Conservation (phyloP, 345 rosid species). For the Mallotus nudiflorus region DNA sequence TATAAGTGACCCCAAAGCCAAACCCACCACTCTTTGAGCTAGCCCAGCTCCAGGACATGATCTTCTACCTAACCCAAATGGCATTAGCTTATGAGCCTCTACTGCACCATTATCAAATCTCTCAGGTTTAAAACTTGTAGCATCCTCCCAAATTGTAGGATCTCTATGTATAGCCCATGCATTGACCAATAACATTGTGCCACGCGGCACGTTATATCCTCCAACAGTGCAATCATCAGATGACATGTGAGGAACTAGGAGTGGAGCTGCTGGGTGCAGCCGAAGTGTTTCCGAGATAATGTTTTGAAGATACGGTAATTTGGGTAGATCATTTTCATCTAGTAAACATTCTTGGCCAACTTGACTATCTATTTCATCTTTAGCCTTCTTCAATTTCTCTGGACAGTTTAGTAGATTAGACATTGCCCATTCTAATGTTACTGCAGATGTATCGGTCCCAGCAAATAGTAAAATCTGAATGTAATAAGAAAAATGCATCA, state of each 20-base stretch:
- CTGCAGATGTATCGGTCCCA: conserved; percentile 48
- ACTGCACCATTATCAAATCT: conserved; percentile 36
- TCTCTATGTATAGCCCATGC: no score
- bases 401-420: conserved; percentile 50
- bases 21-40: conserved; percentile 12
- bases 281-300: conserved; percentile 43
- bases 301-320: conserved; percentile 39
- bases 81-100: conserved; percentile 8
- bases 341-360: conserved; percentile 41
- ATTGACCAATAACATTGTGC: no score
- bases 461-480: conserved; percentile 39
- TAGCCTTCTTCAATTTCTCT: conserved; percentile 26
- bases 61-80: conserved; percentile 22
- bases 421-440: no score
- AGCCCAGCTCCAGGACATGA: conserved; percentile 23
- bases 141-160: conserved; percentile 42
- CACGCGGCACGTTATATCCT: conserved; percentile 45
- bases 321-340: conserved; percentile 39
- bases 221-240: conserved; percentile 42
- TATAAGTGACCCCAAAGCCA: conserved; percentile 22
- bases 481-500: no score
- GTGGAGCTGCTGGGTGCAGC: conserved; percentile 45
- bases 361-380: conserved; percentile 32
- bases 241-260: conserved; percentile 47
- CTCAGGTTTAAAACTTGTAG: conserved; percentile 46